These are phyloP conservation scores for Citrus maxima DNA, from an alignment of 345 rosid species.

Conservation along the genomic window DNA sequence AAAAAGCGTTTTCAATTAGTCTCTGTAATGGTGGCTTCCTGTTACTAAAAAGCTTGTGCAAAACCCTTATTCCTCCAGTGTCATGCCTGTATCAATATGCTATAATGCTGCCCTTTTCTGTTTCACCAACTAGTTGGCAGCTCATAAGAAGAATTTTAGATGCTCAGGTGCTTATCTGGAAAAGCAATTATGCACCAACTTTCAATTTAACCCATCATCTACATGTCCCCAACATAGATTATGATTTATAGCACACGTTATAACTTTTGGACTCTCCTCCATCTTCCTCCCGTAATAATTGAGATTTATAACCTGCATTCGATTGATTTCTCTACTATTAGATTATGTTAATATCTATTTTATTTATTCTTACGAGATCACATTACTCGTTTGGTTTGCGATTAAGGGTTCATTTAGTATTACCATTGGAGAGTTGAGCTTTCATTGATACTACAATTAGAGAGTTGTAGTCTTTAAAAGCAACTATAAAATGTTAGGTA, in stretches of 20 bases:
- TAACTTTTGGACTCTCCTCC: background rate
- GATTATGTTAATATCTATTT: too few relatives aligned
- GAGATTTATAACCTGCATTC: too few relatives aligned
- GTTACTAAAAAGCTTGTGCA: background rate
- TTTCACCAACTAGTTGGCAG: background rate
- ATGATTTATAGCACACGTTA: background rate
- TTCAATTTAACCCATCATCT: background rate
- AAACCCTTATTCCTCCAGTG: background rate
- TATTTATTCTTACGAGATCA: too few relatives aligned
- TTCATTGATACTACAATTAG: too few relatives aligned
- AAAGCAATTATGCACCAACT: background rate
- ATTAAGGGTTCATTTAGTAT: too few relatives aligned
- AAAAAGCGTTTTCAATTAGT: background rate
- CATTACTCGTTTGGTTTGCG: too few relatives aligned
- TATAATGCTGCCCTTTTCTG: background rate
- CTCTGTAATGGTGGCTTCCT: background rate
- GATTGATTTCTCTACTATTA: too few relatives aligned
- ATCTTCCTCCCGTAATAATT: too few relatives aligned
- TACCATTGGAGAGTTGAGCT: too few relatives aligned
- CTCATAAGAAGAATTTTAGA: background rate
- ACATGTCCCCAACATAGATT: background rate
- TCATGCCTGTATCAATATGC: background rate
- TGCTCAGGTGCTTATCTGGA: constrained; percentile 3
- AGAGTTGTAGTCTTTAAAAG: too few relatives aligned
- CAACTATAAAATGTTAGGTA: too few relatives aligned